phyloP scores from a whole-genome alignment of 441 rosid species.

The Corymbia calophylla region DNA sequence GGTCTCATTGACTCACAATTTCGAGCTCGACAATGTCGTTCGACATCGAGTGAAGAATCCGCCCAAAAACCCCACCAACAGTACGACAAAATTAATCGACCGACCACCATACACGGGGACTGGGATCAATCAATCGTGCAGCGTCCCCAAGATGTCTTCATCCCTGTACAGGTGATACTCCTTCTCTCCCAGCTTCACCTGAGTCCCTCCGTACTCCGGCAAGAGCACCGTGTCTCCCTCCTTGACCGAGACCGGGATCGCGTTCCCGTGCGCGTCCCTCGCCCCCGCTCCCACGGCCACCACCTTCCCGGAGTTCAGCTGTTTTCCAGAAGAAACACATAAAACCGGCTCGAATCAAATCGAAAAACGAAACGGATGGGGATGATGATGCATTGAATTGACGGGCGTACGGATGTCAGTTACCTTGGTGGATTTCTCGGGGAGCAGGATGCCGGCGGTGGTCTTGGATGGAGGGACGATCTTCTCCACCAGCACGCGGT shows the following conservation, averaged over 20 bases:
- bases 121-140: constrained; percentile 32
- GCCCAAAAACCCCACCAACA: background rate
- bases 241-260: constrained; percentile 49
- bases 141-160: constrained; percentile 72
- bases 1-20: background rate
- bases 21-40: background rate
- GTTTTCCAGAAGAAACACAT: background rate
- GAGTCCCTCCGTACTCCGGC: constrained; percentile 67
- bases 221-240: constrained; percentile 75
- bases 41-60: background rate
- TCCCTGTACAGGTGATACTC: constrained; percentile 67
- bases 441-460: constrained; percentile 61
- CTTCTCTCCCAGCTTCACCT: constrained; percentile 78
- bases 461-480: constrained; percentile 62
- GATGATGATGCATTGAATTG: background rate
- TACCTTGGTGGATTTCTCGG: constrained; percentile 62
- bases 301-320: constrained; percentile 76
- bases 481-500: constrained; percentile 69
- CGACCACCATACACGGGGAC: background rate
- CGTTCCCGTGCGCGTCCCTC: constrained; percentile 41
- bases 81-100: background rate
- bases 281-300: constrained; percentile 64
- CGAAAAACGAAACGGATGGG: background rate
- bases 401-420: background rate
- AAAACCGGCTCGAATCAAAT: background rate